These are phyloP conservation scores for Lactarius akahatsu DNA, from an alignment of 768 basidiomycete species.

Conservation along the genomic window DNA sequence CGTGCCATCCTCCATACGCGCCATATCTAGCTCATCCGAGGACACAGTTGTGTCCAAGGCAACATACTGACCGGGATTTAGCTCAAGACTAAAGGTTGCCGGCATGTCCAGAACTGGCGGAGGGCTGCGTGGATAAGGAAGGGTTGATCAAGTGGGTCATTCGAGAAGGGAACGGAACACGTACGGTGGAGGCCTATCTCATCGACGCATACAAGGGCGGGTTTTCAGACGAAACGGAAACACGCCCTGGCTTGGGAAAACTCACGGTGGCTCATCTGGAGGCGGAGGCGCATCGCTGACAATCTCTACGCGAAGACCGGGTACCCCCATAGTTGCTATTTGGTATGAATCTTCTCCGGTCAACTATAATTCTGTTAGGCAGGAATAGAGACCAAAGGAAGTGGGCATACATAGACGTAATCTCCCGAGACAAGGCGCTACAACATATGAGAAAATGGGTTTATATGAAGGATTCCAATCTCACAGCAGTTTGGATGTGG, in stretches of 20 bases:
- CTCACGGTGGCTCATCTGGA: conserved; percentile 80
- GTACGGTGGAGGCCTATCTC: conserved; percentile 51
- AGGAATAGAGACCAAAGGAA: conserved; percentile 20
- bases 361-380: conserved; percentile 45
- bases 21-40: conserved; percentile 85
- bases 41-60: conserved; percentile 76
- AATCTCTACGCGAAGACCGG: conserved; percentile 82
- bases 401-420: conserved; percentile 70
- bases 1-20: conserved; percentile 87
- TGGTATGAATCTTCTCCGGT: conserved; percentile 86
- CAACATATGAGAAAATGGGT: conserved; percentile 21
- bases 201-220: neutral
- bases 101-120: conserved; percentile 86
- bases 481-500: conserved; percentile 77
- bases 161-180: conserved; percentile 29
- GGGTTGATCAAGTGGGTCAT: neutral
- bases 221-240: neutral
- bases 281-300: conserved; percentile 84
- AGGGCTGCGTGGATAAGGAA: conserved; percentile 37
- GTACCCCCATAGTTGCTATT: conserved; percentile 81
- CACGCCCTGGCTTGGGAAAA: conserved; percentile 23
- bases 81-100: conserved; percentile 79
- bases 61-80: conserved; percentile 74
- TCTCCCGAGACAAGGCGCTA: conserved; percentile 79
- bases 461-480: conserved; percentile 34